Evolutionary conservation across 768 basidiomycete genomes (phyloP).

Genomic region (Zangia roseola): DNA sequence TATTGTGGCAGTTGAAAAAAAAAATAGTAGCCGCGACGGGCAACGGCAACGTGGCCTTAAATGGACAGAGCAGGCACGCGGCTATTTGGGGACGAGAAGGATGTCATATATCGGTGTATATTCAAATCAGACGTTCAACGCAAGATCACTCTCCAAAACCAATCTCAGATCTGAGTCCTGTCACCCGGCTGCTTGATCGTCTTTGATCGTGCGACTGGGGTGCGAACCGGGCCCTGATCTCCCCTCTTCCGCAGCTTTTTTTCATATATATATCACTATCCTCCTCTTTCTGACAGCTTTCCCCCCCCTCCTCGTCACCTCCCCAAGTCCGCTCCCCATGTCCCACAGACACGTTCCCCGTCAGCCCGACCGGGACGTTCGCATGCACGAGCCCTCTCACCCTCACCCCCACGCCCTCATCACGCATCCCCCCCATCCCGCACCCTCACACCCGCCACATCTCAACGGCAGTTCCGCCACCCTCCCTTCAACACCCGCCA

Average conservation of each 20-base stretch:
- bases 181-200: conserved; percentile 47
- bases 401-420: conserved; percentile 42
- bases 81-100: conserved; percentile 45
- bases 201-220: conserved; percentile 62
- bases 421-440: conserved; percentile 41
- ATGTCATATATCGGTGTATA: conserved; percentile 32
- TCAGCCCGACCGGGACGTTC: conserved; percentile 57
- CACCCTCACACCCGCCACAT: conserved; percentile 40
- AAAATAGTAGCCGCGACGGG: conserved; percentile 42
- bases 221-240: conserved; percentile 40
- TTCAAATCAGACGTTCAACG: conserved; percentile 40
- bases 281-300: conserved; percentile 44
- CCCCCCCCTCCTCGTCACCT: conserved; percentile 45
- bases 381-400: conserved; percentile 56
- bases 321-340: conserved; percentile 42
- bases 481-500: conserved; percentile 46
- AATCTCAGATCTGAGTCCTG: conserved; percentile 37
- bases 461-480: conserved; percentile 49
- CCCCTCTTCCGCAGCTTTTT: conserved; percentile 38
- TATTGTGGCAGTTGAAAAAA: conserved; percentile 33
- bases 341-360: conserved; percentile 62
- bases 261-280: conserved; percentile 59
- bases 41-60: conserved; percentile 48
- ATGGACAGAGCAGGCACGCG: conserved; percentile 52
- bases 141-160: conserved; percentile 35